Base-by-base conservation (phyloP, 176 grass and related monocot species). In the Dactylis glomerata region DNA sequence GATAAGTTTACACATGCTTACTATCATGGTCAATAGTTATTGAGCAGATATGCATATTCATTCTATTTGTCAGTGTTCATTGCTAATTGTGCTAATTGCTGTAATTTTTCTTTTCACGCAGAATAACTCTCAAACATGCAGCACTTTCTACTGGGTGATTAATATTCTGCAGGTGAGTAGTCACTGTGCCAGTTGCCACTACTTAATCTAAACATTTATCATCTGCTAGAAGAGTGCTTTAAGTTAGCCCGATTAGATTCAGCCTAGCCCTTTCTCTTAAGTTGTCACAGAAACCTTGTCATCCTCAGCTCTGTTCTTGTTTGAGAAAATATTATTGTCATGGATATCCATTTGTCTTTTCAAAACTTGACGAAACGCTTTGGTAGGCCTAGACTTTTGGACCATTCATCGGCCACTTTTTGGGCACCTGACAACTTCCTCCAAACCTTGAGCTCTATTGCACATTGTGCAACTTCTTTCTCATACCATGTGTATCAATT, bases 101-200 rank as follows among this genome's bases (percentile, higher is more conserved):
- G 17, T 52, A 69, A 1, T 0, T 68, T 83, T 75, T 83, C 0
- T 0, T 27, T 22, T 14, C 51, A 42, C 70, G 69, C 92, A 99
- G 97, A 94, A 89, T 57, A 80, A 91, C 82, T 88, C 90, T 9
- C 57, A 87, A 92, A 81, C 85, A 52, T 99, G 97, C 84, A 88
- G 97, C 75, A 82, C 81, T 85, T 80, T 94, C 88, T 99, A 94
- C 81, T 99, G 97, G 97, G 71, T 77, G 37, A 31, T 96, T 75
- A 96, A 94, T 57, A 20, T 99, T 76, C 57, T 99, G 46, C 97
- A 99, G 93, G 97, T 96, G 46, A 64, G 45, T 47, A 66, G 30
- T 37, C 11, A 15, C 3, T 36, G 5, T 66, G 16, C 7, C 2
- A 17, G 20, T 22, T 40, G 2, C n/a, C 17, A 34, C 22, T 78